A percentile compares a stretch with the other conserved stretches of the same genome.
These are phyloP conservation scores for Nicotiana attenuata DNA, from an alignment of 257 asterid genomes.

Conservation along the genomic window DNA sequence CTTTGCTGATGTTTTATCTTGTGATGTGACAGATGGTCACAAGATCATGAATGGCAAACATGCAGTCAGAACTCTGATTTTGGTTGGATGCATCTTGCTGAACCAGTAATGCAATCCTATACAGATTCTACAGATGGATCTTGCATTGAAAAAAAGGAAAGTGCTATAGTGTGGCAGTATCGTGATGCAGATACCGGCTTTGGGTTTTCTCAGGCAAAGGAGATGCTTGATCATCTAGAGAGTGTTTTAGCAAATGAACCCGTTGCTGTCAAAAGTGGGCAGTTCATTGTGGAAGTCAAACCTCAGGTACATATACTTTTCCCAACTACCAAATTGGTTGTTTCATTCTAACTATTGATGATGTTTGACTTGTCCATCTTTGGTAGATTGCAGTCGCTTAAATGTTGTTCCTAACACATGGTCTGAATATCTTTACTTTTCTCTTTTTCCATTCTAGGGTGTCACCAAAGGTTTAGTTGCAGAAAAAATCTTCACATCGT, in stretches of 20 bases:
- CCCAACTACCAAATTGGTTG: not conserved
- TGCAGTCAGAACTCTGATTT: slow-evolving; percentile 60
- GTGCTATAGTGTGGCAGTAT: slow-evolving; percentile 90
- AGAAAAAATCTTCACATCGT: slow-evolving; percentile 64
- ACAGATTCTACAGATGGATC: slow-evolving; percentile 94
- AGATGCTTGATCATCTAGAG: slow-evolving; percentile 92
- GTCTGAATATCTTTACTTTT: not conserved
- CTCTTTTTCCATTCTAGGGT: slow-evolving; percentile 40
- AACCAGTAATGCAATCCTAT: slow-evolving; percentile 84
- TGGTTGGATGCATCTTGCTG: slow-evolving; percentile 90
- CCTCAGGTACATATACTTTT: slow-evolving; percentile 59
- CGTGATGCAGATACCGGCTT: slow-evolving; percentile 80
- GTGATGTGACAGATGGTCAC: slow-evolving; percentile 58
- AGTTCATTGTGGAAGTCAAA: slow-evolving; percentile 84
- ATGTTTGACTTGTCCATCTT: not conserved
- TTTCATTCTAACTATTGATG: no score
- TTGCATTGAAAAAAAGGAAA: slow-evolving; percentile 71
- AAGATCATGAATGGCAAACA: slow-evolving; percentile 67
- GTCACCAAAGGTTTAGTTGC: slow-evolving; percentile 78
- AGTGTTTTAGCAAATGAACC: slow-evolving; percentile 93
- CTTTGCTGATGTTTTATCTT: not conserved
- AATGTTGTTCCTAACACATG: not conserved
- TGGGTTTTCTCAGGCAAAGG: slow-evolving; percentile 85
- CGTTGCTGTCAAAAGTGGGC: slow-evolving; percentile 91
- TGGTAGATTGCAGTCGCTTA: not conserved